phyloP scores from a whole-genome alignment of 768 basidiomycete species.

The Boletus reticuloceps region DNA sequence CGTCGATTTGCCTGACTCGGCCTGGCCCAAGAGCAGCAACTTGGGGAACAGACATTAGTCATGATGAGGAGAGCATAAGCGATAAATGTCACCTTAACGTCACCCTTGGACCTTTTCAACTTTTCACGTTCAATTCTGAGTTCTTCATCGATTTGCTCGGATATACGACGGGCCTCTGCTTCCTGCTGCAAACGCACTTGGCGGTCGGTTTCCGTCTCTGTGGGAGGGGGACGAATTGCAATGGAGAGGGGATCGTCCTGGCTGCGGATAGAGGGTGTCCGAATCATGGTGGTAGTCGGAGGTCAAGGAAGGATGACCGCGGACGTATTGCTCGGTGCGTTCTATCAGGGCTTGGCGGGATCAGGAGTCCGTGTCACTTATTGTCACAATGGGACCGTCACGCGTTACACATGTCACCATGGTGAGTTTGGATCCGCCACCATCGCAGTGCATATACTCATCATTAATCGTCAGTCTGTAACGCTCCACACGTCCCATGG shows the following conservation, averaged over 20 bases:
- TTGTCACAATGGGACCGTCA: conserved; percentile 10
- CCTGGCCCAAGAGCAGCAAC: conserved; percentile 75
- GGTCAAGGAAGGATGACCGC: conserved; percentile 18
- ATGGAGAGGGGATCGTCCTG: conserved; percentile 74
- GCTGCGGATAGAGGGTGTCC: conserved; percentile 70
- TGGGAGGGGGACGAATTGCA: conserved; percentile 59
- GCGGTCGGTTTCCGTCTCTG: conserved; percentile 68
- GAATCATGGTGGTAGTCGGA: conserved; percentile 46
- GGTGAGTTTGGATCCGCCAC: conserved; percentile 27
- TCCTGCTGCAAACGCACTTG: conserved; percentile 58
- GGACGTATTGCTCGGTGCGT: neutral
- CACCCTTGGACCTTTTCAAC: conserved; percentile 61
- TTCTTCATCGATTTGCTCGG: conserved; percentile 81
- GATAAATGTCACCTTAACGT: conserved; percentile 59
- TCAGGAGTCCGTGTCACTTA: neutral
- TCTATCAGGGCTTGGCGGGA: neutral
- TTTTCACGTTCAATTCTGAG: conserved; percentile 67
- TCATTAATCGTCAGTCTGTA: conserved; percentile 61
- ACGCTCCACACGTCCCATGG: conserved; percentile 94
- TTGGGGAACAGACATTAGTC: conserved; percentile 30
- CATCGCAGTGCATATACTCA: conserved; percentile 19
- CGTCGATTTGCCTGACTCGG: conserved; percentile 76
- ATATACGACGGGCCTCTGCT: conserved; percentile 71
- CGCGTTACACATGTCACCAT: conserved; percentile 30
- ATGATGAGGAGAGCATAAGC: neutral